phyloP scores from a whole-genome alignment of 1,284 basidiomycete species.

The Kalmanozyma brasiliensis region DNA sequence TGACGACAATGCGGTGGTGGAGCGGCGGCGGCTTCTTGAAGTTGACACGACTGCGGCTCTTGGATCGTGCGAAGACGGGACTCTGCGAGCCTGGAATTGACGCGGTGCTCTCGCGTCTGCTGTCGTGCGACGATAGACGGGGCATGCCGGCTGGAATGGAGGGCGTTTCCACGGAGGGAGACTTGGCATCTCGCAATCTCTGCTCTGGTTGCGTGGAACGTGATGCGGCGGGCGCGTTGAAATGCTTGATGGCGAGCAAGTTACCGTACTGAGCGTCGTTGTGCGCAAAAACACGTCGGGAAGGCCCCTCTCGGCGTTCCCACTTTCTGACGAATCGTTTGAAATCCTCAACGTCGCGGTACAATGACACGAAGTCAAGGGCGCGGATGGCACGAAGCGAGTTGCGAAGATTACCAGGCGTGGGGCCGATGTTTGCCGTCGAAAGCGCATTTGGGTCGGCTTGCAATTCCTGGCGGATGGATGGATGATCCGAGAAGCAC shows the following conservation, averaged over 20 bases:
- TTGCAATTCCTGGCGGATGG: constrained; percentile 39
- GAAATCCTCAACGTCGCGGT: constrained; percentile 56
- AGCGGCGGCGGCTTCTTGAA: constrained; percentile 39
- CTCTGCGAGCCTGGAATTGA: constrained; percentile 25
- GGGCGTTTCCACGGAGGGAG: constrained; percentile 21
- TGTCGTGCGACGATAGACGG: constrained; percentile 26
- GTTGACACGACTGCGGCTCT: constrained; percentile 30
- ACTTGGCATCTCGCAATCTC: constrained; percentile 22
- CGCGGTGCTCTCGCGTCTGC: constrained; percentile 27
- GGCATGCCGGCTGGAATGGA: constrained; percentile 54
- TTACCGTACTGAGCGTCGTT: constrained; percentile 66
- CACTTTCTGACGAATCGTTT: constrained; percentile 58
- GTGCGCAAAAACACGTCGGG: constrained; percentile 63
- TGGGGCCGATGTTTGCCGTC: constrained; percentile 36
- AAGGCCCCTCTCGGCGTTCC: constrained; percentile 58
- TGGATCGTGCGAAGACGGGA: constrained; percentile 29
- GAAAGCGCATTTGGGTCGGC: constrained; percentile 18
- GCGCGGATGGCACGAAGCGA: constrained; percentile 54
- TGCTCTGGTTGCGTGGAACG: constrained; percentile 19
- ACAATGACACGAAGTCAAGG: constrained; percentile 56
- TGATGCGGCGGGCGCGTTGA: constrained; percentile 2
- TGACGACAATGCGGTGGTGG: constrained; percentile 63
- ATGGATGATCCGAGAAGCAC: constrained; percentile 45
- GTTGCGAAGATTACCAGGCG: constrained; percentile 47
- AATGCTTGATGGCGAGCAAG: constrained; percentile 55